Base-by-base conservation (phyloP, 2,329 filamentous ascomycete species). In the Septoria petroselini region DNA sequence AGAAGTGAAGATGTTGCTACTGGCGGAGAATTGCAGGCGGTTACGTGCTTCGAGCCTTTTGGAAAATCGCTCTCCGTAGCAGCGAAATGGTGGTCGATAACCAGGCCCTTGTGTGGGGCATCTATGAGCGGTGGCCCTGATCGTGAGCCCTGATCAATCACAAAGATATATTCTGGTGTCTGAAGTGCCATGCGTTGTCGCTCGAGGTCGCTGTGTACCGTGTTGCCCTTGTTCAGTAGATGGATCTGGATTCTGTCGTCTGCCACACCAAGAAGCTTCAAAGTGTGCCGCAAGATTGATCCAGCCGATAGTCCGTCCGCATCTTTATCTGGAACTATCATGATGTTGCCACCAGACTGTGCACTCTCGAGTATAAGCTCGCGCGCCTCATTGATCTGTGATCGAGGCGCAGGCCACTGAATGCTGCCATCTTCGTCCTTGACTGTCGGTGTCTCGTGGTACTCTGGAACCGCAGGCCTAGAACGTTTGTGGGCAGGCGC, bases 241-340 rank as follows among this genome's bases (percentile, higher is more conserved):
- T 86, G 80, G 0, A 78, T 74, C 3, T 76, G 71, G 48, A 86
- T 81, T 1, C 77, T 66, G 5, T 71, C 65, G 6, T 71, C 56
- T 7, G 76, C 65, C 0, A 85, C 72, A 1, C 83, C 83, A 0
- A 86, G 75, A 1, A 79, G 67, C 1, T 76, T 65, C 3, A 86
- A 70, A 0, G 82, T 84, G 47, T 76, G 78, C 48, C 79, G 71
- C 1, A 86, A 63, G 23, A 86, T 85, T 1, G 78, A 77, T 0
- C 83, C 84, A 2, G 83, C 80, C 2, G 78, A 78, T 2, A 87
- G 70, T 0, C 83, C 84, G 64, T 86, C 83, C 2, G 82, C 82
- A 58, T 86, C 83, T 60, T 85, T 86, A 62, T 86, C 83, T 0
- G 84, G 84, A 0, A 85, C 73, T 11, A 87, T 80, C 14, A 86